Evolutionary conservation across 73 alveolate genomes (phyloP), one percentile per base, ranked within the genome.

Genomic region (Symbiodinium natans): DNA sequence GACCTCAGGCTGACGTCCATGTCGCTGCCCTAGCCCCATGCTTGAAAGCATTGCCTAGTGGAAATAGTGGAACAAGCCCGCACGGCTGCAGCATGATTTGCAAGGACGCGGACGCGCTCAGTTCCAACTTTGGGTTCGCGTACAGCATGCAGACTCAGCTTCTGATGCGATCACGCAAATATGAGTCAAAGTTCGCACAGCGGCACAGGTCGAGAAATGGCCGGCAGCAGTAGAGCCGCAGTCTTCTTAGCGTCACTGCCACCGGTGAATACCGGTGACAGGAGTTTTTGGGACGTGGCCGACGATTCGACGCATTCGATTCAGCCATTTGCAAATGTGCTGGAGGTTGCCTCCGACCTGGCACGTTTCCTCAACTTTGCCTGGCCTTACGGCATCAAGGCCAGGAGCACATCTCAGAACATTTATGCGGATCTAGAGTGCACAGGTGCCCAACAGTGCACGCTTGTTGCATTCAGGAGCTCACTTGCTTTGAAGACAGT

Each of bases 41-140:
- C n/a, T n/a, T n/a, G n/a, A n/a, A n/a, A n/a, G n/a, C n/a, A n/a
- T n/a, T n/a, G n/a, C n/a, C n/a, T n/a, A n/a, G n/a, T n/a, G n/a
- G n/a, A n/a, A n/a, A n/a, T n/a, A n/a, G n/a, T n/a, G n/a, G n/a
- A n/a, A n/a, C n/a, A n/a, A n/a, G n/a, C n/a, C n/a, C n/a, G n/a
- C n/a, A n/a, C n/a, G 59, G 13, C 59, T 46, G 59, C 13, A 13
- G 59, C 59, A 46, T 46, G 59, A 46, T 9, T 13, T 9, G 59
- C 59, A 31, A 63, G 80, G 68, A 41, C 41, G 7, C 83, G 82
- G 34, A 59, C 73, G 43, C 85, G 86, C 6, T 88, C 95, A 40
- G 95, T 88, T 36, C 95, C 95, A 39, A 88, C 86, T 40, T 36
- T 88, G 86, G 95, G 95, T 15, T 59, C 95, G 10, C 86, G 95